Evolutionary conservation across 371 early-diverging fungal species (phyloP).

Genomic region (Coemansia sp.): DNA sequence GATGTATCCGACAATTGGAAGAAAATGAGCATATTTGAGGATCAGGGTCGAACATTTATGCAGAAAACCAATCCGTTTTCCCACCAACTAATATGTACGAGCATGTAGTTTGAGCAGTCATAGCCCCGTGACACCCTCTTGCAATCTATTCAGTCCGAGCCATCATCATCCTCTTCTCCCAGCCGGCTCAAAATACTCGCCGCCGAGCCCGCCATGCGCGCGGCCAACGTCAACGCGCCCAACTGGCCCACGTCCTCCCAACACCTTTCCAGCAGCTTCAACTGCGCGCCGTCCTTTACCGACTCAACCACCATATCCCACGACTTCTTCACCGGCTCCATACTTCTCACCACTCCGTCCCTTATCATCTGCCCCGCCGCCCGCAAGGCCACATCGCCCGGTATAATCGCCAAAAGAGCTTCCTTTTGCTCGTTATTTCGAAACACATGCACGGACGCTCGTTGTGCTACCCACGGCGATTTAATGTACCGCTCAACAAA

Average conservation of each 20-base stretch:
- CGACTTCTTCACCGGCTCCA: no score
- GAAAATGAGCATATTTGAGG: neutral
- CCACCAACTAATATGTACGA: no score
- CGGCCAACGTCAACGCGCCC: neutral
- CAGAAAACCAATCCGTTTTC: no score
- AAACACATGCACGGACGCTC: neutral
- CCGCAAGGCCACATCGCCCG: constrained; percentile 8
- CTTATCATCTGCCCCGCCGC: neutral
- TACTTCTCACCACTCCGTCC: neutral
- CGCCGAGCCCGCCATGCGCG: neutral
- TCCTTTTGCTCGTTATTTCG: neutral
- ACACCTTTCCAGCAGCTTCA: constrained; percentile 9
- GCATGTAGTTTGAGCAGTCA: no score
- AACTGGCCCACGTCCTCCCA: constrained; percentile 15
- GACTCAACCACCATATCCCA: neutral
- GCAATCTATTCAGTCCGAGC: neutral
- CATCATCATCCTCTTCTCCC: neutral
- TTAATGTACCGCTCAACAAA: constrained; percentile 6
- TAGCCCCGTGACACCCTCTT: neutral
- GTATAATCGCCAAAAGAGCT: neutral
- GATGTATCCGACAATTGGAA: neutral
- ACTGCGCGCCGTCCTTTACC: constrained; percentile 20
- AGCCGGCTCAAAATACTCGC: neutral
- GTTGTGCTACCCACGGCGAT: neutral
- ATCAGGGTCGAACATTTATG: neutral